These are phyloP conservation scores for Entophlyctis luteolus DNA, from an alignment of 192 early-diverging fungal genomes.

Conservation along the genomic window DNA sequence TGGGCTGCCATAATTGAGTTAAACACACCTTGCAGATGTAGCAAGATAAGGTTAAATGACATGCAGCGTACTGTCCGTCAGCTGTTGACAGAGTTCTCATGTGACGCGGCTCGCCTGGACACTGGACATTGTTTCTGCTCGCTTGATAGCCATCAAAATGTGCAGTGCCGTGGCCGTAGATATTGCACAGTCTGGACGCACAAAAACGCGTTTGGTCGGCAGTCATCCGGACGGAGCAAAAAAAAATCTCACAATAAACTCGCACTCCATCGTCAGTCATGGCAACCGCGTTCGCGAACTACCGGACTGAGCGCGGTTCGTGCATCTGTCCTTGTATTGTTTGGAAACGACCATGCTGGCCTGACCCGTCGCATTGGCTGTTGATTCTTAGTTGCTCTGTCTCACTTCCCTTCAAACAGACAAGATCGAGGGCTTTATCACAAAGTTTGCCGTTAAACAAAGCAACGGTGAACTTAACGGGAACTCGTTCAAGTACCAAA, in stretches of 20 bases:
- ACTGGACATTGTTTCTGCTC: neutral
- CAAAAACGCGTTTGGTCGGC: no score
- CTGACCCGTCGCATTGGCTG: no score
- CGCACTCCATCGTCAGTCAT: neutral
- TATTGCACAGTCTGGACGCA: no score
- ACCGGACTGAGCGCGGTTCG: constrained; percentile 43
- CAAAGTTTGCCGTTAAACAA: constrained; percentile 31
- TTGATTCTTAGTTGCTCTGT: no score
- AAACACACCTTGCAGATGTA: no score
- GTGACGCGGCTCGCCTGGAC: no score
- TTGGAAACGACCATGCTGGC: neutral
- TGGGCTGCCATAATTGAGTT: no score
- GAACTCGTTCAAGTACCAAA: constrained; percentile 29
- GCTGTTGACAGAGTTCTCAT: no score
- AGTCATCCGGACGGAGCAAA: neutral
- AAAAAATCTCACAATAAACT: neutral
- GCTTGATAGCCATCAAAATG: neutral
- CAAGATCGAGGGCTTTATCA: constrained; percentile 31
- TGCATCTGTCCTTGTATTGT: neutral
- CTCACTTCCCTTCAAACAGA: no score
- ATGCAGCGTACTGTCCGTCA: no score
- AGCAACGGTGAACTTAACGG: neutral
- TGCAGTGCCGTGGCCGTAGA: neutral
- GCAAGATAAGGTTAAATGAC: no score
- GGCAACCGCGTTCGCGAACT: constrained; percentile 32